Evolutionary conservation across 1,284 basidiomycete genomes (phyloP).

Genomic region (Apiotrichum porosum): DNA sequence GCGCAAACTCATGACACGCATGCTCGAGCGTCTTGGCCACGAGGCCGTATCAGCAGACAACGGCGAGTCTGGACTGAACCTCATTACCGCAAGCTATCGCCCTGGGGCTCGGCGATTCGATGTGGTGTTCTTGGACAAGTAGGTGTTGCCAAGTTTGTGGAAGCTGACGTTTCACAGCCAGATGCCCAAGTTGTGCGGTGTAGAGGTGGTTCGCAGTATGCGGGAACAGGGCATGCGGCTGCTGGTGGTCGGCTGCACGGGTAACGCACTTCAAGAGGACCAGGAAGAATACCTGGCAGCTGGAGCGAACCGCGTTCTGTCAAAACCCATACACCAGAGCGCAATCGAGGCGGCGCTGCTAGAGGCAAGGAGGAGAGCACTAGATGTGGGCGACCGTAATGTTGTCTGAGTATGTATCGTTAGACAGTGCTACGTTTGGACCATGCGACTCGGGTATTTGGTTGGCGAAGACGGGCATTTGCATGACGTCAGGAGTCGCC

Average conservation of each 20-base stretch:
- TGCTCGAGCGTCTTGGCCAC: conserved; percentile 73
- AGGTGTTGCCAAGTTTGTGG: no score
- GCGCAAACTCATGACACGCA: conserved; percentile 72
- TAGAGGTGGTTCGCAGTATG: conserved; percentile 64
- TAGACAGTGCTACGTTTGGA: no score
- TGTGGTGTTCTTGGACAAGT: conserved; percentile 16
- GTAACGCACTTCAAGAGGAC: conserved; percentile 63
- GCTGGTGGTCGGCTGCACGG: conserved; percentile 65
- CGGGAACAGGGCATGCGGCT: conserved; percentile 62
- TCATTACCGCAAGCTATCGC: conserved; percentile 51
- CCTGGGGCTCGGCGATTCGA: background rate
- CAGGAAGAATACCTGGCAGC: conserved; percentile 67
- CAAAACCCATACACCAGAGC: conserved; percentile 46
- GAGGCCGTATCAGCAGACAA: conserved; percentile 77
- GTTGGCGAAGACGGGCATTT: no score
- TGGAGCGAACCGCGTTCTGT: conserved; percentile 57
- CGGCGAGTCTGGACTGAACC: conserved; percentile 70
- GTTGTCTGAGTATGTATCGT: no score
- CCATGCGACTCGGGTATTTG: no score
- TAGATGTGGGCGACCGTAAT: no score
- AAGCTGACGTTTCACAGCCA: conserved; percentile 40
- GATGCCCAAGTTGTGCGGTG: conserved; percentile 70
- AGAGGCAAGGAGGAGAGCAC: no score
- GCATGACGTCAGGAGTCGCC: no score
- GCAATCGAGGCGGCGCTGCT: no score